phyloP scores from a whole-genome alignment of 2,329 filamentous ascomycete species.

The Fonsecaea monophora region DNA sequence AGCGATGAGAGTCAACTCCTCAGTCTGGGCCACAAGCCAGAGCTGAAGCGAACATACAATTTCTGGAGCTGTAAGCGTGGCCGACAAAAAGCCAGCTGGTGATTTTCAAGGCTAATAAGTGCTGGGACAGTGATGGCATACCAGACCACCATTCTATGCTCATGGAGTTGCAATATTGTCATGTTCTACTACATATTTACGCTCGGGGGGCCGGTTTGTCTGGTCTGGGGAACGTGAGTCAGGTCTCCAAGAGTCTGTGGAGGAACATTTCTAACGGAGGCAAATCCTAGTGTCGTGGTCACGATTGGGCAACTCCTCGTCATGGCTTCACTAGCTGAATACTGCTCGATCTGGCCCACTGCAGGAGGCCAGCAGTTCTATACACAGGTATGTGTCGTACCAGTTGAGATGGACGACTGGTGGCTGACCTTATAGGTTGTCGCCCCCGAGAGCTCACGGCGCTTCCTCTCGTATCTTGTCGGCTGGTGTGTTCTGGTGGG shows the following conservation, averaged over 20 bases:
- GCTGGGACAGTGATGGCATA: constrained; percentile 32
- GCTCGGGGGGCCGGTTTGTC: constrained; percentile 33
- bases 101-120: neutral
- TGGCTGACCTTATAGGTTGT: constrained; percentile 22
- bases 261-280: neutral
- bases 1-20: constrained; percentile 33
- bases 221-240: constrained; percentile 38
- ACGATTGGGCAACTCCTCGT: constrained; percentile 34
- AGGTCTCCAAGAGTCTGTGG: neutral
- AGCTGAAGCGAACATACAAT: constrained; percentile 34
- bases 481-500: constrained; percentile 37
- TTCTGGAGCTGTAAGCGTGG: constrained; percentile 35
- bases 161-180: constrained; percentile 34
- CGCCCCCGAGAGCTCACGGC: constrained; percentile 28
- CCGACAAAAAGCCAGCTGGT: neutral
- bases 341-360: constrained; percentile 34
- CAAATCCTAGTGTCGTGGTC: constrained; percentile 27
- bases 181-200: constrained; percentile 36
- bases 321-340: constrained; percentile 37
- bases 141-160: constrained; percentile 32
- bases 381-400: constrained; percentile 24
- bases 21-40: constrained; percentile 35
- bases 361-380: constrained; percentile 37
- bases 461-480: constrained; percentile 34
- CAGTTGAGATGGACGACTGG: neutral